These are phyloP conservation scores for Boletus huronensis DNA, from an alignment of 768 basidiomycete genomes.

Conservation along the genomic window DNA sequence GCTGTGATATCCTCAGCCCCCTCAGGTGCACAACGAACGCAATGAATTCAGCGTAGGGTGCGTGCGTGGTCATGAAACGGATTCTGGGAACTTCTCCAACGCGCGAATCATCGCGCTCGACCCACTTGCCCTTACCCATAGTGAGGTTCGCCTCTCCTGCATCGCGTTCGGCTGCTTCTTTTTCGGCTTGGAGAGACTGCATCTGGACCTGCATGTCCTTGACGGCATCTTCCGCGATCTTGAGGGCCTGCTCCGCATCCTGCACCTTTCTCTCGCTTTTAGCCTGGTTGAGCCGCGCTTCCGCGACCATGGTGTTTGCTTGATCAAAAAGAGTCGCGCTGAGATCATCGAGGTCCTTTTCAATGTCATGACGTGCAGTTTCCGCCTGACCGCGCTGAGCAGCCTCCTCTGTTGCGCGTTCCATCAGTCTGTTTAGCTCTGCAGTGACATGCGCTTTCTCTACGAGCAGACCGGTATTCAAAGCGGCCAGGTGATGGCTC, in stretches of 20 bases:
- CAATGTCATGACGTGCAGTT: conserved; percentile 74
- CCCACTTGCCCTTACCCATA: conserved; percentile 72
- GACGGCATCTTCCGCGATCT: conserved; percentile 84
- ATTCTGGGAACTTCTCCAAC: conserved; percentile 31
- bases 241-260: conserved; percentile 72
- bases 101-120: conserved; percentile 37
- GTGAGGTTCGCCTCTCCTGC: conserved; percentile 45
- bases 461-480: conserved; percentile 89
- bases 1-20: conserved; percentile 55
- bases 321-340: conserved; percentile 87
- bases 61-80: conserved; percentile 61
- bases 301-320: conserved; percentile 98
- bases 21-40: conserved; percentile 77
- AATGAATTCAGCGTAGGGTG: conserved; percentile 78
- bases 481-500: conserved; percentile 80
- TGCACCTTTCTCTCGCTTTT: conserved; percentile 71
- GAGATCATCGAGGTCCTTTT: conserved; percentile 92
- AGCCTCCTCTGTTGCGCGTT: conserved; percentile 93
- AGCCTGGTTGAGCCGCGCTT: conserved; percentile 68
- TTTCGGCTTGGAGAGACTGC: conserved; percentile 68
- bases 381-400: conserved; percentile 89
- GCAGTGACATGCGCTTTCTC: conserved; percentile 87
- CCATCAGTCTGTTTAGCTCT: conserved; percentile 92
- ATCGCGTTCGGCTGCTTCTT: conserved; percentile 55
- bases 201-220: conserved; percentile 81